phyloP scores from a whole-genome alignment of 257 asterid species.

The Osmanthus fragrans region DNA sequence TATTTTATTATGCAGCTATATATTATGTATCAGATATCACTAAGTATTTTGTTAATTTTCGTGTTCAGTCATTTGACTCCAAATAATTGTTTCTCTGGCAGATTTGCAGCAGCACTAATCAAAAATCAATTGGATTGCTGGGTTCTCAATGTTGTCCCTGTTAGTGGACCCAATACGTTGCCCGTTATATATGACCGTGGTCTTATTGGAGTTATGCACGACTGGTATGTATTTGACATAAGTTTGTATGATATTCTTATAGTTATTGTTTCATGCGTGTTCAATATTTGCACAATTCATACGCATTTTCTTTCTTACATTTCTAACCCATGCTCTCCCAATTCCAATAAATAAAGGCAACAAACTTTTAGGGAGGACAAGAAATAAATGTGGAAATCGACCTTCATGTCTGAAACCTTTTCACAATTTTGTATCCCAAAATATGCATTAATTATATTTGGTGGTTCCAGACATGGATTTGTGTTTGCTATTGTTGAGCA shows the following conservation, averaged over 20 bases:
- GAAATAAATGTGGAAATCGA: neutral
- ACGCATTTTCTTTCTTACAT: neutral
- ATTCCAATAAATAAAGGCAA: neutral
- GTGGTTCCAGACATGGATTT: neutral
- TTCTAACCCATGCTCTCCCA: neutral
- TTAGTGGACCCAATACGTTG: slow-evolving; percentile 86
- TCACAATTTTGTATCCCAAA: neutral
- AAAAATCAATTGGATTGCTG: slow-evolving; percentile 74
- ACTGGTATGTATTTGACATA: slow-evolving; percentile 58
- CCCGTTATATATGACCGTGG: slow-evolving; percentile 96
- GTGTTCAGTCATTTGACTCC: neutral
- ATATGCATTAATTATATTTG: neutral
- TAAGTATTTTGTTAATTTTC: slow-evolving; percentile 3
- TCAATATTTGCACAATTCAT: neutral
- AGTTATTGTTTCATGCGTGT: neutral
- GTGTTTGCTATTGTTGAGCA: slow-evolving; percentile 8
- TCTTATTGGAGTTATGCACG: slow-evolving; percentile 93
- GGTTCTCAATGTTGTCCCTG: slow-evolving; percentile 94
- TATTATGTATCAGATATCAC: slow-evolving; percentile 7
- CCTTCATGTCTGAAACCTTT: neutral
- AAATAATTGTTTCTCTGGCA: slow-evolving; percentile 33
- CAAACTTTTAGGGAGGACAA: neutral
- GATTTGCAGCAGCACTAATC: slow-evolving; percentile 87
- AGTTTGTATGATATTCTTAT: neutral
- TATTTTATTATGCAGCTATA: slow-evolving; percentile 3